Evolutionary conservation across 768 basidiomycete species (phyloP).

Genomic region (Leccinum pellstonianum): DNA sequence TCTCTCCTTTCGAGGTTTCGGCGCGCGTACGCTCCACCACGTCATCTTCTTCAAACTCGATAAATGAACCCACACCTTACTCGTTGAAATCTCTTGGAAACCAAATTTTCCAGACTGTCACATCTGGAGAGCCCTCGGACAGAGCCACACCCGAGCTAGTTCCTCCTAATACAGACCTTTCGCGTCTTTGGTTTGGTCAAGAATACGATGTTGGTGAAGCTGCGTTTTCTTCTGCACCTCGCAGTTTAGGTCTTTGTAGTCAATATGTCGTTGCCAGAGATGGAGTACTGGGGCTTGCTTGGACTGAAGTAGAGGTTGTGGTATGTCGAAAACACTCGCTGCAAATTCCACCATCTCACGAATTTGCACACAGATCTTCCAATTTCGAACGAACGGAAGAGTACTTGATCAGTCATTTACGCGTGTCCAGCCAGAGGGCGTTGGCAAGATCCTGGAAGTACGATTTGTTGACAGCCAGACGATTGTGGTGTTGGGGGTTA

Average conservation of each 20-base stretch:
- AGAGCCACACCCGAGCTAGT: constrained; percentile 24
- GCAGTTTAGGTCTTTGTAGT: constrained; percentile 15
- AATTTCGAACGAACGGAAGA: constrained; percentile 12
- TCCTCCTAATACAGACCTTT: constrained; percentile 24
- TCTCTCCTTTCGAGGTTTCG: constrained; percentile 21
- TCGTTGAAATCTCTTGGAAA: constrained; percentile 58
- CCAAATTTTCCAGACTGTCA: constrained; percentile 48
- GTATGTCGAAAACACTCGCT: constrained; percentile 12
- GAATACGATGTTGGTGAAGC: constrained; percentile 21
- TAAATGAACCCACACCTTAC: constrained; percentile 32
- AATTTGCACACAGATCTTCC: constrained; percentile 18
- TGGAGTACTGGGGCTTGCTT: constrained; percentile 42
- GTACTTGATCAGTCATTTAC: constrained; percentile 2
- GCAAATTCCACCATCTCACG: not conserved
- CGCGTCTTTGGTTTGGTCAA: constrained; percentile 27
- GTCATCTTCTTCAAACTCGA: constrained; percentile 22
- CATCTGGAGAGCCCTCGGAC: constrained; percentile 23
- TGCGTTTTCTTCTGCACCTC: constrained; percentile 15
- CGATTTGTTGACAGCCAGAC: constrained; percentile 24
- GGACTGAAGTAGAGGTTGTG: constrained; percentile 42
- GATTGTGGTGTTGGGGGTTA: constrained; percentile 27
- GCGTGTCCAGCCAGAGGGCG: constrained; percentile 18
- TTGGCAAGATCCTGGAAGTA: constrained; percentile 22
- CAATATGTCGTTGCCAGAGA: constrained; percentile 24
- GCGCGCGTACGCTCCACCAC: constrained; percentile 14